phyloP scores from a whole-genome alignment of 768 basidiomycete species.

The Suillus sp. region DNA sequence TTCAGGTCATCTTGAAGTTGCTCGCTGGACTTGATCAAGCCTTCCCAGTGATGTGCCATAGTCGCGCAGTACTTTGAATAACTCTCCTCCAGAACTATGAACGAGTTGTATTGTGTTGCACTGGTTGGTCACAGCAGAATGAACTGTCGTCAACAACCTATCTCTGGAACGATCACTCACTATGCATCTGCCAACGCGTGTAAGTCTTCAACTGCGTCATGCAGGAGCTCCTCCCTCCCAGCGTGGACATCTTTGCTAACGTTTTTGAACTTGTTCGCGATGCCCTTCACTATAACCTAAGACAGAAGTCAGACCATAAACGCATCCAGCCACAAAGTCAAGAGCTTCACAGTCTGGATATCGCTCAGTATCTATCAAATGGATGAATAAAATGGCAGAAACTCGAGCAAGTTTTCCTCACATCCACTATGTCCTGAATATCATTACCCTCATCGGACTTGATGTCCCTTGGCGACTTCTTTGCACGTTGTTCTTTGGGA shows the following conservation, averaged over 20 bases:
- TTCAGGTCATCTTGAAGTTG: slow-evolving; percentile 39
- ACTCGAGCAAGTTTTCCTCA: slow-evolving; percentile 23
- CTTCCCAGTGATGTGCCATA: slow-evolving; percentile 43
- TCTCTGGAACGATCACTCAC: slow-evolving; percentile 16
- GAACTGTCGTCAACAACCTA: neutral
- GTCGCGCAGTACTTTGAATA: slow-evolving; percentile 48
- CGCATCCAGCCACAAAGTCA: slow-evolving; percentile 2
- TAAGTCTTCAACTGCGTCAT: slow-evolving; percentile 46
- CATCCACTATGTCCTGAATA: slow-evolving; percentile 45
- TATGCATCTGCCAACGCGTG: slow-evolving; percentile 41
- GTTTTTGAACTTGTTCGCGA: slow-evolving; percentile 48
- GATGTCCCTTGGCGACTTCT: neutral
- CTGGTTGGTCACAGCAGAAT: slow-evolving; percentile 34
- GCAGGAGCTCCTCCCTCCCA: slow-evolving; percentile 49
- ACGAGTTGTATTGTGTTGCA: slow-evolving; percentile 49
- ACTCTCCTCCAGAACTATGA: slow-evolving; percentile 57
- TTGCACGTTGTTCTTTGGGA: neutral
- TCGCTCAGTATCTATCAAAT: slow-evolving; percentile 47
- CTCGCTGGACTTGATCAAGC: slow-evolving; percentile 42
- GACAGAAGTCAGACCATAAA: slow-evolving; percentile 19
- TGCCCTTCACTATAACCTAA: slow-evolving; percentile 52
- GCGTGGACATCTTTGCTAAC: slow-evolving; percentile 48
- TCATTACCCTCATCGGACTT: slow-evolving; percentile 16
- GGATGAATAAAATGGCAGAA: neutral
- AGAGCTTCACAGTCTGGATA: slow-evolving; percentile 45